Conservation (phyloP, 2,329 filamentous ascomycete species). For the Daldinia sp. region DNA sequence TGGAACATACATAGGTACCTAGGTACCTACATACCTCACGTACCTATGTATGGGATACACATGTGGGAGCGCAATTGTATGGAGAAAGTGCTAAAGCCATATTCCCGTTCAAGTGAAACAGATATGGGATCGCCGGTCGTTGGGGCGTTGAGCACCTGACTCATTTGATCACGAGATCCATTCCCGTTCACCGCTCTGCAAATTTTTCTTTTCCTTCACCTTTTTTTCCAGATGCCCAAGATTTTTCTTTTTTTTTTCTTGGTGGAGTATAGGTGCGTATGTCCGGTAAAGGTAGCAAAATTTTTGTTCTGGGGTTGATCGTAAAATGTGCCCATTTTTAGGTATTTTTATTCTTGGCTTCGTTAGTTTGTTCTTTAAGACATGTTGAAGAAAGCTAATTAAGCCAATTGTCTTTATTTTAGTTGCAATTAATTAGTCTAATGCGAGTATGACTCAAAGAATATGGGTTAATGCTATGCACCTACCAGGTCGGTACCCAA, state of each 20-base stretch:
- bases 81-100: not conserved
- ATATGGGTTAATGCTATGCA: not conserved
- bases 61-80: too few relatives aligned
- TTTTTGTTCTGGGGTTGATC: slow-evolving; percentile 1
- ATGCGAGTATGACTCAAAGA: not conserved
- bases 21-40: not conserved
- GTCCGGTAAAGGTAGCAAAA: not conserved
- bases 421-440: slow-evolving; percentile 8
- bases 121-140: slow-evolving; percentile 1
- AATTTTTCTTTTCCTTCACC: not conserved
- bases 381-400: slow-evolving; percentile 16
- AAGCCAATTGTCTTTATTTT: slow-evolving; percentile 13
- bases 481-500: too few relatives aligned
- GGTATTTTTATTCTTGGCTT: not conserved
- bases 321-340: not conserved
- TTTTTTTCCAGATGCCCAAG: slow-evolving; percentile 6
- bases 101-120: not conserved
- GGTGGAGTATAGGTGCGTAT: slow-evolving; percentile 2
- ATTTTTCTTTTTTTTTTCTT: too few relatives aligned
- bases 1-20: too few relatives aligned
- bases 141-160: slow-evolving; percentile 30
- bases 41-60: not conserved
- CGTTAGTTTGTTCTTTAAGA: not conserved
- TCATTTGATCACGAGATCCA: slow-evolving; percentile 30
- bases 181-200: slow-evolving; percentile 27